A percentile compares a stretch with the other conserved stretches of the same genome.
These are phyloP conservation scores for Gossypium stocksii DNA, from an alignment of 345 rosid species.

Conservation along the genomic window DNA sequence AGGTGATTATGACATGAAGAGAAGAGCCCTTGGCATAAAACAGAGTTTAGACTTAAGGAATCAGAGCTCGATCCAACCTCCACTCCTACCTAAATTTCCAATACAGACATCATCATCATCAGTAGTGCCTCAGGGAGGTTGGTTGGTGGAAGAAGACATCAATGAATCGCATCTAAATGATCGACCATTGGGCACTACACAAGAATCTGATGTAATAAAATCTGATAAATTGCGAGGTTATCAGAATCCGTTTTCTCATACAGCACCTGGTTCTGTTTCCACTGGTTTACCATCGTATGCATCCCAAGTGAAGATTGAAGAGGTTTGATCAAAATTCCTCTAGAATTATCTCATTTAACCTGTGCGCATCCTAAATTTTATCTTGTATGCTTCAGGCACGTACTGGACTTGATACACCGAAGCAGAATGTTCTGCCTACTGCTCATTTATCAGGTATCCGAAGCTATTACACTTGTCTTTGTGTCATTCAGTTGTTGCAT, in stretches of 20 bases:
- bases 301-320: conserved; percentile 61
- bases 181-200: conserved; percentile 28
- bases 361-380: conserved; percentile 5
- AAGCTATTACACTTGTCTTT: not conserved
- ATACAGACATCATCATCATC: conserved; percentile 37
- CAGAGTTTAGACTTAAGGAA: conserved; percentile 51
- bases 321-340: conserved; percentile 40
- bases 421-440: conserved; percentile 38
- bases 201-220: conserved; percentile 44
- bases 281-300: conserved; percentile 34
- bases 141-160: conserved; percentile 66
- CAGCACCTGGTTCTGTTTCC: conserved; percentile 35
- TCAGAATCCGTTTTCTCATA: conserved; percentile 41
- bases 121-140: conserved; percentile 54
- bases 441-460: conserved; percentile 49
- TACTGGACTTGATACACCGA: conserved; percentile 40
- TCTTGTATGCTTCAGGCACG: conserved; percentile 31
- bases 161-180: conserved; percentile 25
- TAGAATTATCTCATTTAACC: conserved; percentile 10
- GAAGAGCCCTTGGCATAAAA: conserved; percentile 40
- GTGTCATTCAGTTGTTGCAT: not conserved
- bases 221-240: conserved; percentile 41
- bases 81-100: conserved; percentile 56
- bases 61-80: conserved; percentile 63
- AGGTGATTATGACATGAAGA: conserved; percentile 24